A percentile compares a stretch with the other conserved stretches of the same genome.
These are phyloP conservation scores for Calonectria fujianensis DNA, from an alignment of 2,329 filamentous ascomycete species.

Conservation along the genomic window DNA sequence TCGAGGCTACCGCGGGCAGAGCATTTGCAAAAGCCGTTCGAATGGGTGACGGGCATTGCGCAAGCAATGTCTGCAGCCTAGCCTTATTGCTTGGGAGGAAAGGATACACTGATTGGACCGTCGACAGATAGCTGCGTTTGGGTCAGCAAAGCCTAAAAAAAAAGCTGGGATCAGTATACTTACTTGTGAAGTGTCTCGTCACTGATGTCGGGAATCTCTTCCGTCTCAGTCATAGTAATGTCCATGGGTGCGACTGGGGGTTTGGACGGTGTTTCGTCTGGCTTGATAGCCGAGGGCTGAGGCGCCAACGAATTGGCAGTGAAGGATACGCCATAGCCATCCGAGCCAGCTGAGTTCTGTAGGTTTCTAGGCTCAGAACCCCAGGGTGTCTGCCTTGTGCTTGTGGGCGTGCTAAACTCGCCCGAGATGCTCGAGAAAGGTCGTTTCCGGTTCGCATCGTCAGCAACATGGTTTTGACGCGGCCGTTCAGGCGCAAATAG, in stretches of 20 bases:
- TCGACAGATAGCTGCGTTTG: conserved; percentile 73
- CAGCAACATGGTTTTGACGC: conserved; percentile 56
- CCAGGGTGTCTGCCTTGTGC: conserved; percentile 67
- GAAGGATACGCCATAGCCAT: conserved; percentile 58
- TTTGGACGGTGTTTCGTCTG: conserved; percentile 61
- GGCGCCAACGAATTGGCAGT: conserved; percentile 67
- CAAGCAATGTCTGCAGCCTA: conserved; percentile 73
- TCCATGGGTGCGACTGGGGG: conserved; percentile 61
- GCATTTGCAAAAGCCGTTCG: conserved; percentile 80
- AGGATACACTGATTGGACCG: conserved; percentile 81
- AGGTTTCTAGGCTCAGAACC: conserved; percentile 68
- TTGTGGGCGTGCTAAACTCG: conserved; percentile 63
- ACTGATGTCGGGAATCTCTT: conserved; percentile 62
- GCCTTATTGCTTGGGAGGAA: conserved; percentile 76
- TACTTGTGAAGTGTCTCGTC: conserved; percentile 69
- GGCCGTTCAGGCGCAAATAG: conserved; percentile 61
- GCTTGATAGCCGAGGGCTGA: conserved; percentile 64
- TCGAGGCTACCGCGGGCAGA: conserved; percentile 70
- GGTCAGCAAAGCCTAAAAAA: conserved; percentile 39
- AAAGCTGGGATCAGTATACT: conserved; percentile 43
- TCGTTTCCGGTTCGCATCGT: conserved; percentile 64
- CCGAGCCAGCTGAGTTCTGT: conserved; percentile 62
- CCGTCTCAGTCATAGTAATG: conserved; percentile 58
- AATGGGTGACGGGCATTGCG: conserved; percentile 73
- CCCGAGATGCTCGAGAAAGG: conserved; percentile 70